These are phyloP conservation scores for Penicillium sp. DNA, from an alignment of 2,329 filamentous ascomycete species.

Conservation along the genomic window DNA sequence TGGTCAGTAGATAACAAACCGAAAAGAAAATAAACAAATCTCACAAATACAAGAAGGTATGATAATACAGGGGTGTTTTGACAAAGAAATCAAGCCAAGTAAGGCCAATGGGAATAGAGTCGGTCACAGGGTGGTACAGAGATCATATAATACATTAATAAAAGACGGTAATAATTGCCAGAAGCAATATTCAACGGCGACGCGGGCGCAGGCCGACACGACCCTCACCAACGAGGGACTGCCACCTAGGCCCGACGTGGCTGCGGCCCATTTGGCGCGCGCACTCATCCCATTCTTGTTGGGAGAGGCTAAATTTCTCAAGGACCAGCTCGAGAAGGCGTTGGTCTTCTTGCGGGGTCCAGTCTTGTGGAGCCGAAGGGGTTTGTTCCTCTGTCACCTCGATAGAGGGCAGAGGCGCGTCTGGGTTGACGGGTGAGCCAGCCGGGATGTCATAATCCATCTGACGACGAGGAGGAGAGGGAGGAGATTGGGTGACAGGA, in stretches of 20 bases:
- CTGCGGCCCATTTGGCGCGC: slow-evolving; percentile 43
- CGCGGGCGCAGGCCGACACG: slow-evolving; percentile 43
- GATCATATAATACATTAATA: slow-evolving; percentile 17
- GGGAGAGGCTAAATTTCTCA: slow-evolving; percentile 45
- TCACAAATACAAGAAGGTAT: slow-evolving; percentile 4
- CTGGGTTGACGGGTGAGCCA: slow-evolving; percentile 28
- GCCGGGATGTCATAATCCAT: slow-evolving; percentile 7
- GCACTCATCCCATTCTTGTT: slow-evolving; percentile 48
- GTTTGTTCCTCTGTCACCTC: slow-evolving; percentile 29
- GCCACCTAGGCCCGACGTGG: slow-evolving; percentile 46
- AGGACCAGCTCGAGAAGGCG: slow-evolving; percentile 46
- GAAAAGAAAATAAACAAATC: neutral
- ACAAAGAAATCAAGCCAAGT: slow-evolving; percentile 6
- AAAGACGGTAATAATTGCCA: slow-evolving; percentile 4
- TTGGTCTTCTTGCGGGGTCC: slow-evolving; percentile 45
- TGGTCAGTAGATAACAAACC: neutral
- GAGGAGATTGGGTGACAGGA: slow-evolving; percentile 35
- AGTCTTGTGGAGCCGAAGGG: slow-evolving; percentile 24
- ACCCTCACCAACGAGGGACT: slow-evolving; percentile 44
- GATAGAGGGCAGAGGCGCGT: slow-evolving; percentile 40
- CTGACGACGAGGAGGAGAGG: slow-evolving; percentile 24
- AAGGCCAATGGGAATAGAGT: slow-evolving; percentile 5
- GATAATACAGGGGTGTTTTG: slow-evolving; percentile 26
- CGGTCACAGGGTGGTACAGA: slow-evolving; percentile 17
- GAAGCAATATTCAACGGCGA: slow-evolving; percentile 16